Conservation (phyloP, 108 stramenopile genomes). For the Skeletonema potamos region DNA sequence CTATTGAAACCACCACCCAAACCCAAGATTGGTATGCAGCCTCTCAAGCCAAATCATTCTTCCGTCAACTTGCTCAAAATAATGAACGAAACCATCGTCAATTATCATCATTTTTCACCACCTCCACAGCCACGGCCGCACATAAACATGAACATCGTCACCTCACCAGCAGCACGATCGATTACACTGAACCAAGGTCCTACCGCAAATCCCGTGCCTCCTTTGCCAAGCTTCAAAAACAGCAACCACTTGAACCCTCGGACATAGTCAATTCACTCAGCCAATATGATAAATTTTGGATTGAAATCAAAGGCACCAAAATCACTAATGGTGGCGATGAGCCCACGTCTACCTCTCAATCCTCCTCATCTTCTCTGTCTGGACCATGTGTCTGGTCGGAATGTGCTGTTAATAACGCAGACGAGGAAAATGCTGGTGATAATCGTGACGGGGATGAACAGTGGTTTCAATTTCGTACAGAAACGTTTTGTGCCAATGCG, state of each 20-base stretch:
- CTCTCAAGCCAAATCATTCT: not conserved
- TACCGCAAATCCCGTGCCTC: not conserved
- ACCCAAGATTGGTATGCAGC: not conserved
- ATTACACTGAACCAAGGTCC: not conserved
- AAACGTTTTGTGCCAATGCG: constrained; percentile 54
- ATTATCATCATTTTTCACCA: no score
- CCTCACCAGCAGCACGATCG: no score
- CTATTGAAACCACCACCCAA: not conserved
- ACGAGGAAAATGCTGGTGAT: constrained; percentile 22
- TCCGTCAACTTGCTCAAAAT: not conserved
- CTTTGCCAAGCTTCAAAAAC: not conserved
- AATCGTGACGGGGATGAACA: constrained; percentile 34
- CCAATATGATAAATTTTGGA: not conserved
- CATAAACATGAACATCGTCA: not conserved
- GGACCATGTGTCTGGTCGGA: constrained; percentile 34
- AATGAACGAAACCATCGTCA: not conserved
- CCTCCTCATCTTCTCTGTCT: not conserved
- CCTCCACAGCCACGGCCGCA: no score
- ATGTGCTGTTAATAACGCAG: constrained; percentile 34
- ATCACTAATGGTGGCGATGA: no score
- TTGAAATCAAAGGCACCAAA: not conserved
- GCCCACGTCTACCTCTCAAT: no score
- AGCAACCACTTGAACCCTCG: not conserved
- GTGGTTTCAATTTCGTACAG: constrained; percentile 63
- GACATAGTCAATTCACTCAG: not conserved